Conservation (phyloP, 2,329 filamentous ascomycete genomes). For the Endothia cerciana region DNA sequence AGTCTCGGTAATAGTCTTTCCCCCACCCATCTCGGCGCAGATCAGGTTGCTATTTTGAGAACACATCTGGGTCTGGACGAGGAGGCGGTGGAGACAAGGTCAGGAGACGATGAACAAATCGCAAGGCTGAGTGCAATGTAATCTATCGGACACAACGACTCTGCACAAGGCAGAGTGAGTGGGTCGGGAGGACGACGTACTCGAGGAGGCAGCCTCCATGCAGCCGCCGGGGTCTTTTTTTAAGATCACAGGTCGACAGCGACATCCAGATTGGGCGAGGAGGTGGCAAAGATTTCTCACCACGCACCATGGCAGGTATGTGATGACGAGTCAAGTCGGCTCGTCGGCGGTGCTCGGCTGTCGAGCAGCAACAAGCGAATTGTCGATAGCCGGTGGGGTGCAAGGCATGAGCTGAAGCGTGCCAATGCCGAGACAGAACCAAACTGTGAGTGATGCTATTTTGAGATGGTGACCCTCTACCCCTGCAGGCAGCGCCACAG, state of each 20-base stretch:
- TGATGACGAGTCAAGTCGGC: not conserved
- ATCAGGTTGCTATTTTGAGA: slow-evolving; percentile 1
- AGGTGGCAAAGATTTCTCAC: too few species aligned
- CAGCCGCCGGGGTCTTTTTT: not conserved
- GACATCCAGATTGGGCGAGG: too few species aligned
- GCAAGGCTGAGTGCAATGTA: not conserved
- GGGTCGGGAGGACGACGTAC: not conserved
- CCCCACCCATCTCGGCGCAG: not conserved
- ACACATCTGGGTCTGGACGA: not conserved
- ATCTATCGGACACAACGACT: not conserved
- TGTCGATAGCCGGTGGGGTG: not conserved
- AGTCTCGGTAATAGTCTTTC: not conserved
- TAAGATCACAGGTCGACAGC: not conserved
- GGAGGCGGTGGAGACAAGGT: not conserved
- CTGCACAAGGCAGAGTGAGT: not conserved
- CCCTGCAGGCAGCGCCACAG: slow-evolving; percentile 7
- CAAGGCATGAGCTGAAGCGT: not conserved
- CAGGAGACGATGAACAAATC: not conserved
- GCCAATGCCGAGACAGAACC: not conserved
- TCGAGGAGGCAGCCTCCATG: slow-evolving; percentile 4
- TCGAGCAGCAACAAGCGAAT: not conserved
- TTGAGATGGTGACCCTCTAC: not conserved
- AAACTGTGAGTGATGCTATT: not conserved
- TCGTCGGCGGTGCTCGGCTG: not conserved
- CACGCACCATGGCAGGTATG: too few species aligned